Evolutionary conservation across 768 basidiomycete species (phyloP), one percentile per base, ranked within the genome.

Genomic region (Tylopilus sp.): DNA sequence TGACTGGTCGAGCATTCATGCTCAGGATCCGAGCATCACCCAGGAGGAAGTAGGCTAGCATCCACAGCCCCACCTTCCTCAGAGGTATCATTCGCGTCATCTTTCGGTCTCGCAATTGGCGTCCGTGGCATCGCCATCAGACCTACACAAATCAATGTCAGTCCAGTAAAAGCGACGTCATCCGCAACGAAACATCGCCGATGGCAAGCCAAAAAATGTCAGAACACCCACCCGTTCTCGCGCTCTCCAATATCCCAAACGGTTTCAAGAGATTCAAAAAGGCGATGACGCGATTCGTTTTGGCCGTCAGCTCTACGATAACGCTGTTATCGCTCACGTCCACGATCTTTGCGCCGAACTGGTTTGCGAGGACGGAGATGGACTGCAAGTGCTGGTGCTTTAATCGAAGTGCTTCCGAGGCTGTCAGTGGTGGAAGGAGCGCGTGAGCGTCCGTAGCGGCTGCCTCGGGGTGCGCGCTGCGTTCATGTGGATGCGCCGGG

Each of bases 111-210:
- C 16, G 81, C 68, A 63, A 98, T 89, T 3, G 96, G 95, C 6
- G 97, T 97, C 55, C 97, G 83, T 5, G 97, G 97, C 90, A 99
- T 97, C 7, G 91, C 95, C 96, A 99, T 99, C 34, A 91, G 74
- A 66, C 95, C 95, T 96, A 56, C 6, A 30, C 22, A 25, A 26
- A 31, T 33, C 16, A 34, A 16, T 11, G 14, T 53, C 29, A 22
- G 17, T 30, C 40, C 44, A n/a, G n/a, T n/a, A n/a, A n/a, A n/a
- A n/a, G n/a, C n/a, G n/a, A n/a, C n/a, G n/a, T 26, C 40, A 29
- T 17, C 6, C 17, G 11, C 40, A 16, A 25, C 14, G n/a, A 41
- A 36, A 13, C 7, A 34, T n/a, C n/a, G n/a, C n/a, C n/a, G n/a
- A 28, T 3, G 25, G 4, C 17, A 49, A 31, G 48, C 19, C 4